Evolutionary conservation across 352 stramenopile species (phyloP), one percentile per base, ranked within the genome.

Genomic region (Pythium periplocum): DNA sequence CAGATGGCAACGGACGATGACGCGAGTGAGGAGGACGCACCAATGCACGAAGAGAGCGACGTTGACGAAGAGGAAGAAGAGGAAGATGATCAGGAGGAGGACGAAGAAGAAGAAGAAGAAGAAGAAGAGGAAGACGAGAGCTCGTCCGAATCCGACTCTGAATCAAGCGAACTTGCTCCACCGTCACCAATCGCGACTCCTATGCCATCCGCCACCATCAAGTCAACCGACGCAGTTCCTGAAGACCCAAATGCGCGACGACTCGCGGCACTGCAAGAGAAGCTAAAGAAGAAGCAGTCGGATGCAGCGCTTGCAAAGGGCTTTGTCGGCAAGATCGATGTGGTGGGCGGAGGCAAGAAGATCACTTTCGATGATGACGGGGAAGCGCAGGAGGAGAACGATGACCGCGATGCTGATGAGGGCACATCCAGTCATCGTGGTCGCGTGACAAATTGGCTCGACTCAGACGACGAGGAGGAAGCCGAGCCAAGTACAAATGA

Each of bases 351-450:
- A 0, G 55, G 48, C 9, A 88, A 81, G 64, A 91, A 86, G 58
- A 89, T 91, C 55, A 86, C 72, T 44, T 91, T 87, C 59, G 75
- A 86, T 57, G 75, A 84, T 49, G 80, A 78, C 51, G 78, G 72
- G 2, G 79, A 86, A 50, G 75, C 83, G 7, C 56, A 66, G 4
- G 39, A 59, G 0, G 54, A 59, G 4, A 47, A 68, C 10, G 45
- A 51, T 6, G 34, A 53, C 11, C 46, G 48, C 31, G 51, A 53
- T 7, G 30, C 30, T 9, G 56, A 45, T 0, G 68, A 53, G 6
- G 41, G 51, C 4, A 42, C 62, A 26, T 26, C 17, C 17, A 26
- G 17, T 26, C 17, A 26, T 26, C 17, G 17, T 26, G 17, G 17
- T 26, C 17, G 17, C 26, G 62, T 83, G 5, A 64, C 56, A 0